Percentiles rank a stretch among this genome's conserved stretches.
phyloP scores from a whole-genome alignment of 2,329 filamentous ascomycete species.

The Epichloe sibirici region DNA sequence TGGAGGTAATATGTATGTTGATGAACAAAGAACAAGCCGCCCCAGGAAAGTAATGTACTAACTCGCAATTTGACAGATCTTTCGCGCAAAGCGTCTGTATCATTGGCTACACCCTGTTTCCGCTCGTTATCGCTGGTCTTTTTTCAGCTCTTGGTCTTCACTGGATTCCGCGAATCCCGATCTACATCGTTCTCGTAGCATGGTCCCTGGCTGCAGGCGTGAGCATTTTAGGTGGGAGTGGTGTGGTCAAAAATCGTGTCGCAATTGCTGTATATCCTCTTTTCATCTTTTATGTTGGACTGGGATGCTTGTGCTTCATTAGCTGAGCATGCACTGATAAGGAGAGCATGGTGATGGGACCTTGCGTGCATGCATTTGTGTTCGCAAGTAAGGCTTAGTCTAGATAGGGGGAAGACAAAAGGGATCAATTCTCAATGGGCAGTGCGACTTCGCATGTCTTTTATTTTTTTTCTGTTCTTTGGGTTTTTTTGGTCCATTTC shows the following conservation, averaged over 20 bases:
- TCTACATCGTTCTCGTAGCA: constrained; percentile 76
- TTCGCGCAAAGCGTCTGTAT: constrained; percentile 97
- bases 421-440: no score
- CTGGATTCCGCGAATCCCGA: constrained; percentile 72
- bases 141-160: constrained; percentile 74
- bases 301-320: constrained; percentile 95
- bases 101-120: constrained; percentile 96
- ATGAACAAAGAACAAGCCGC: not conserved
- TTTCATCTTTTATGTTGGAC: constrained; percentile 85
- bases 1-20: constrained; percentile 86
- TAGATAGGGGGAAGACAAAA: no score
- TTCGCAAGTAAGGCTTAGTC: not conserved
- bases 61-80: constrained; percentile 44
- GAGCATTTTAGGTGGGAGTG: constrained; percentile 89
- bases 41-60: not conserved
- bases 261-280: constrained; percentile 89
- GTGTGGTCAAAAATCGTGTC: constrained; percentile 89
- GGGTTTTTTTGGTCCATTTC: no score
- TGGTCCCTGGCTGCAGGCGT: constrained; percentile 95
- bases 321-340: constrained; percentile 42
- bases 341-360: not conserved
- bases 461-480: no score
- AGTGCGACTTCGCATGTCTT: no score
- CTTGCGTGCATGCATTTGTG: not conserved
- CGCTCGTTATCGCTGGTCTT: constrained; percentile 82